These are phyloP conservation scores for Fraxinus americana DNA, from an alignment of 257 asterid species.

Conservation along the genomic window DNA sequence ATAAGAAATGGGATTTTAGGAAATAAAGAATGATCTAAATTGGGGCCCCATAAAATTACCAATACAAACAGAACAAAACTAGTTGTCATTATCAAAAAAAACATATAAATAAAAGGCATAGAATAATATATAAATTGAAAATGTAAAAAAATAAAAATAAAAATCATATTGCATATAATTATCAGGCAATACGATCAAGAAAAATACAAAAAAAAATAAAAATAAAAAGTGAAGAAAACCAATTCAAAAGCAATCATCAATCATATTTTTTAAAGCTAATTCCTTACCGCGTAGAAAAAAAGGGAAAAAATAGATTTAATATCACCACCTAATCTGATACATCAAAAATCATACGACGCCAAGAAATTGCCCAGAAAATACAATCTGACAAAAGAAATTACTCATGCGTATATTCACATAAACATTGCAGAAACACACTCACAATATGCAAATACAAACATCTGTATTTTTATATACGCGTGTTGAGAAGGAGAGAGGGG, in stretches of 20 bases:
- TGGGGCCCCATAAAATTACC: constrained; percentile 24
- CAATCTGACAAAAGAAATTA: neutral
- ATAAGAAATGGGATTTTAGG: constrained; percentile 1
- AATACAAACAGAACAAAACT: constrained; percentile 23
- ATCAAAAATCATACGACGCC: neutral
- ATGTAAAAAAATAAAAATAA: constrained; percentile 11
- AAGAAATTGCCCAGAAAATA: neutral
- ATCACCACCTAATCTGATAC: constrained; percentile 5
- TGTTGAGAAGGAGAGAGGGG: constrained; percentile 22
- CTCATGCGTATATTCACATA: neutral
- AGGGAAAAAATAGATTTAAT: neutral
- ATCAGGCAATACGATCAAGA: constrained; percentile 8
- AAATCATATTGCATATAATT: constrained; percentile 30
- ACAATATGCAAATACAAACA: constrained; percentile 5
- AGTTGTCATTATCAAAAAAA: constrained; percentile 32
- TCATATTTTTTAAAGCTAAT: neutral
- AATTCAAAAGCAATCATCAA: constrained; percentile 25
- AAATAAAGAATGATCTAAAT: constrained; percentile 20
- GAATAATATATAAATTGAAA: constrained; percentile 11
- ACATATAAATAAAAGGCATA: constrained; percentile 19
- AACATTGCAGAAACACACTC: constrained; percentile 17
- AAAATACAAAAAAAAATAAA: neutral
- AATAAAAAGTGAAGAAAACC: constrained; percentile 16
- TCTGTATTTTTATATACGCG: constrained; percentile 8
- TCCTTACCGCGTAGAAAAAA: neutral